Base-by-base conservation (phyloP, 352 stramenopile species). In the Pythium sp. region DNA sequence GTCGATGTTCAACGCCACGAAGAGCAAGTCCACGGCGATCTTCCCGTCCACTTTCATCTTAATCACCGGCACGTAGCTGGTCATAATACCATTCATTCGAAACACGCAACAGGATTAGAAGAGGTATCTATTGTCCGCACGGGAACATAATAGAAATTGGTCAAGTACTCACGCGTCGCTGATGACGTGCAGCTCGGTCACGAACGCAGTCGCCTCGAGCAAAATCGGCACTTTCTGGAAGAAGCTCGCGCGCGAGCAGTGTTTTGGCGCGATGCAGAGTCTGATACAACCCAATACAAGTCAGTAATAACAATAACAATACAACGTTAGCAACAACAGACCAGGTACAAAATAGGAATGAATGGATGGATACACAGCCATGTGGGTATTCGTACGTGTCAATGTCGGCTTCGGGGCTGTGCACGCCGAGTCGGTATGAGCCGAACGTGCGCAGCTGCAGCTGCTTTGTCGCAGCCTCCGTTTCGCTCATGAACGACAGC, bases 21-120 rank as follows among this genome's bases (percentile, higher is more conserved):
- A 99, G 3, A 99, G 81, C 58, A 99, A 74, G 72, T 99, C 95
- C 54, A 99, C 89, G 6, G 91, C 74, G 58, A 98, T 91, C 1
- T 46, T 43, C 0, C 80, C 87, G 30, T 97, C 77, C 34, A 98
- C 80, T 62, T 90, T 89, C 82, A 98, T 96, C 73, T 98, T 98
- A 69, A 98, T 94, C 34, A 98, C 90, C 0, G 96, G 95, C 46
- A 95, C 85, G 51, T 90, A 95, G 22, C 85, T 93, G 43, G 57
- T 41, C 9, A 36, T 36, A 36, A 36, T 26, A 26, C 24, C 24
- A 36, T 9, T 8, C 5, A 14, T 41, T 9, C 34, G 8, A 8
- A 41, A 41, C 34, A 12, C 24, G 8, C 5, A 41, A 41, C 34
- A 41, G 34, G 5, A 41, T 41, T 11, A 41, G 34, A 9, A 41